These are phyloP conservation scores for Dacryopinax spathularia DNA, from an alignment of 768 basidiomycete genomes.

Conservation along the genomic window DNA sequence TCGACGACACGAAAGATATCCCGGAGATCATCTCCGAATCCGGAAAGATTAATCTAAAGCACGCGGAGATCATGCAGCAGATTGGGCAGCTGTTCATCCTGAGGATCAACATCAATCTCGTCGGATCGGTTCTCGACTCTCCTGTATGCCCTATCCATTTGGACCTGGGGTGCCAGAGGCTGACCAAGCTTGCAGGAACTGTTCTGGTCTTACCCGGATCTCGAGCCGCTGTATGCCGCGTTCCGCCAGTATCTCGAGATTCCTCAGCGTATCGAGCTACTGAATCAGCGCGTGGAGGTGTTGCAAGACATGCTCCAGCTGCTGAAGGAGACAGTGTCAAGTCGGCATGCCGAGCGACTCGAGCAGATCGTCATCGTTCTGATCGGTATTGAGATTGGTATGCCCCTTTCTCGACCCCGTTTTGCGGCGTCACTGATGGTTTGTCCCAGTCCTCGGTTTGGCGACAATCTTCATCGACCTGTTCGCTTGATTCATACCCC, in stretches of 20 bases:
- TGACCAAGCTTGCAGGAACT: conserved; percentile 7
- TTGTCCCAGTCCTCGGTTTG: conserved; percentile 59
- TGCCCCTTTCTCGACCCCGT: conserved; percentile 15
- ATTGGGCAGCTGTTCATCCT: conserved; percentile 89
- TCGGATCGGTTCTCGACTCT: conserved; percentile 92
- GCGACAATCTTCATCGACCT: conserved; percentile 82
- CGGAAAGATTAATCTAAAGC: conserved; percentile 63
- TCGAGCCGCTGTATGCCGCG: conserved; percentile 88
- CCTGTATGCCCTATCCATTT: conserved; percentile 42
- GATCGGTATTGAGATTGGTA: conserved; percentile 78
- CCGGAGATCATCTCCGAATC: conserved; percentile 87
- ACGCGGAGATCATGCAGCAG: conserved; percentile 87
- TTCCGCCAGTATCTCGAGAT: conserved; percentile 90
- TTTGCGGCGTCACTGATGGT: conserved; percentile 7
- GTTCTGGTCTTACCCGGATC: conserved; percentile 60
- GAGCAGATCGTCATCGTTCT: conserved; percentile 87
- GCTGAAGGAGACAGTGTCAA: conserved; percentile 86
- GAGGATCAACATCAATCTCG: conserved; percentile 86
- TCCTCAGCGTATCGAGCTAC: conserved; percentile 78
- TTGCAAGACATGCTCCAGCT: conserved; percentile 94
- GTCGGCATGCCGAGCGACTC: conserved; percentile 74
- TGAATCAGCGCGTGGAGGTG: conserved; percentile 90
- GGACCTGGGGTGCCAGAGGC: too few relatives aligned
- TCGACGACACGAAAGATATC: conserved; percentile 92
- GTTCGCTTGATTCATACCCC: conserved; percentile 11